Percentiles rank a stretch among this genome's conserved stretches.
Conservation (phyloP, 306 rosid genomes). For the Quercus berberidifolia region DNA sequence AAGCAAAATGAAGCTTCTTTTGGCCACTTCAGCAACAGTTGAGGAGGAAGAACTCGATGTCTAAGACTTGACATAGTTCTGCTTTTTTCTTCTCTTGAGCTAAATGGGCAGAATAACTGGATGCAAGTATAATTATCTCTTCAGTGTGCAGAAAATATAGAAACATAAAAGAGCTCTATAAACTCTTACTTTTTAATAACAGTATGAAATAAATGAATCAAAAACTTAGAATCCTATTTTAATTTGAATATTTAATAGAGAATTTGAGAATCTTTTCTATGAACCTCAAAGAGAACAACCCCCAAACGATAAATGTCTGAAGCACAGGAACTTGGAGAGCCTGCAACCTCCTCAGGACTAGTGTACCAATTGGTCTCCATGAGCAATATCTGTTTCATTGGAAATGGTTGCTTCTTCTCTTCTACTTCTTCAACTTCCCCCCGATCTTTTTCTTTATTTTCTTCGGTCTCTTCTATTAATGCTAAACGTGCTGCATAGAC, state of each 20-base stretch:
- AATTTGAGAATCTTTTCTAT: conserved; percentile 8
- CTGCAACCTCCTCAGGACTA: conserved; percentile 82
- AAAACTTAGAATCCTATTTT: conserved; percentile 5
- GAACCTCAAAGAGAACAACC: conserved; percentile 91
- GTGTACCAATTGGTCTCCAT: conserved; percentile 91
- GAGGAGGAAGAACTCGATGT: conserved; percentile 99
- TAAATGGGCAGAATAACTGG: conserved; percentile 86
- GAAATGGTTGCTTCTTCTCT: conserved; percentile 75
- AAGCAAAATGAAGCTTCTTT: conserved; percentile 97
- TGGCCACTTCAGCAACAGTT: conserved; percentile 89
- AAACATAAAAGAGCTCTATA: conserved; percentile 4
- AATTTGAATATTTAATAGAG: conserved; percentile 16
- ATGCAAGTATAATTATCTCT: conserved; percentile 34
- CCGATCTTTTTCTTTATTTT: conserved; percentile 54
- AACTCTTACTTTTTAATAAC: conserved; percentile 2
- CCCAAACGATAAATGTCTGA: conserved; percentile 87
- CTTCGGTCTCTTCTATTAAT: conserved; percentile 63
- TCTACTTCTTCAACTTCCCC: conserved; percentile 58
- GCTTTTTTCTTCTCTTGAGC: conserved; percentile 85
- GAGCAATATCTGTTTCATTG: conserved; percentile 80
- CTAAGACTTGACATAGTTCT: conserved; percentile 89
- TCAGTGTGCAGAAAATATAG: conserved; percentile 31
- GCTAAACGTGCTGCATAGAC: conserved; percentile 62
- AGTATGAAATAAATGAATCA: conserved; percentile 19
- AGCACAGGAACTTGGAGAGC: conserved; percentile 65